phyloP scores from a whole-genome alignment of 257 asterid species.

The Solanum lycopersicoides region DNA sequence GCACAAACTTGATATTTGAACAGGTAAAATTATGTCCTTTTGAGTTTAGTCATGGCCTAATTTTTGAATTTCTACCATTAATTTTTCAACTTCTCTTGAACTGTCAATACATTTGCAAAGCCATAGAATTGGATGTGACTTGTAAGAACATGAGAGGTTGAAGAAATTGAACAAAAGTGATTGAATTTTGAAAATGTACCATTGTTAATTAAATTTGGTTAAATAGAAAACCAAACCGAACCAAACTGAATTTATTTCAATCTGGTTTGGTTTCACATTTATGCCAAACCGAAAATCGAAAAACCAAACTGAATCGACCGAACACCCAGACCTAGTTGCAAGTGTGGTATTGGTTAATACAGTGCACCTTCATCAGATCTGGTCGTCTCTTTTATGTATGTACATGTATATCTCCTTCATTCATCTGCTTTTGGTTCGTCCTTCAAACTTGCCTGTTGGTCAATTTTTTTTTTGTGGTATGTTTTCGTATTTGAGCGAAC shows the following conservation, averaged over 20 bases:
- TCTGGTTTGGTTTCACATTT: neutral
- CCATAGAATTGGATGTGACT: neutral
- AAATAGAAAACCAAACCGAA: neutral
- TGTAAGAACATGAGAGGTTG: neutral
- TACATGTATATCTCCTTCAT: neutral
- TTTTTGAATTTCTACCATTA: neutral
- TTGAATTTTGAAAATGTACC: neutral
- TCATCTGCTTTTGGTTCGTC: neutral
- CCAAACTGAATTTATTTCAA: neutral
- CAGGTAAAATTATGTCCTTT: neutral
- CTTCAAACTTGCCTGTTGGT: neutral
- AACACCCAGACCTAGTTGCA: neutral
- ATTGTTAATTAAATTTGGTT: neutral
- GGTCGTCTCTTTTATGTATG: neutral
- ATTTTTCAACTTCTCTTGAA: neutral
- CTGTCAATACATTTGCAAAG: neutral
- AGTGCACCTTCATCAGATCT: neutral
- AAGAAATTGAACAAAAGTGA: neutral
- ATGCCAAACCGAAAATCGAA: neutral
- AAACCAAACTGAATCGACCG: neutral
- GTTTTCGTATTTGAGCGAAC: neutral
- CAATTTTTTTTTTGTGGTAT: neutral
- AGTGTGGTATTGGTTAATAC: neutral
- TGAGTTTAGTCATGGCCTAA: neutral
- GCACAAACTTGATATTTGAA: neutral